Base-by-base conservation (phyloP, 306 rosid genomes). In the Vachellia collinsii region DNA sequence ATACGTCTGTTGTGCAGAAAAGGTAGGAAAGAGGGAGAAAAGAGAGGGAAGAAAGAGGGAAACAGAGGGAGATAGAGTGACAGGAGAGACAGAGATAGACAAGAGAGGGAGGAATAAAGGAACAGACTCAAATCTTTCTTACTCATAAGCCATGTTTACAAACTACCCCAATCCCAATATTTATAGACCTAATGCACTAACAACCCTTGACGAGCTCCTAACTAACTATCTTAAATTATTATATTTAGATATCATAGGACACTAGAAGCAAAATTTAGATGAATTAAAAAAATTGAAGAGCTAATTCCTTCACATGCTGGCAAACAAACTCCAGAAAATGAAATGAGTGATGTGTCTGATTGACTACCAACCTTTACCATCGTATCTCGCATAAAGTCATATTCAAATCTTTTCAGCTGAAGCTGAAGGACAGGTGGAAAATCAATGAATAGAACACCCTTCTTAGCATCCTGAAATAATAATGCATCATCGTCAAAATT, bases 391-490 rank as follows among this genome's bases (percentile, higher is more conserved):
- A 93, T 87, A 81, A 93, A 93, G 67, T 93, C 98, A 78, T 93
- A 93, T 84, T 93, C 98, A 81, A 93, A 93, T 72, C 98, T 90
- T 81, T 93, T 93, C 78, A 93, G 86, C 85, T 93, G 98, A 73
- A 93, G 98, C 80, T 93, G 98, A 84, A 93, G 98, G 19, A 93
- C 98, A 7, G 97, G 98, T 9, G 98, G 98, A 44, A 93, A 93
- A 83, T 93, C 98, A 58, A 91, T 93, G 84, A 93, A 93, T 65
- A 93, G 82, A 69, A 91, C 98, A 74, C 98, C 98, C 83, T 93
- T 93, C 92, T 85, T 93, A 58, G 98, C 98, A 89, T 91, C 98
- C 98, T 93, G 92, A 84, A 86, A 84, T 7, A 25, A 53, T 14
- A 43, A 80, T 70, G 59, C 61, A 61, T 14, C 64, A 79, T 61